Evolutionary conservation across 2,329 filamentous ascomycete genomes (phyloP), one percentile per base, ranked within the genome.

Genomic region (Calonectria pseudoreteaudii): DNA sequence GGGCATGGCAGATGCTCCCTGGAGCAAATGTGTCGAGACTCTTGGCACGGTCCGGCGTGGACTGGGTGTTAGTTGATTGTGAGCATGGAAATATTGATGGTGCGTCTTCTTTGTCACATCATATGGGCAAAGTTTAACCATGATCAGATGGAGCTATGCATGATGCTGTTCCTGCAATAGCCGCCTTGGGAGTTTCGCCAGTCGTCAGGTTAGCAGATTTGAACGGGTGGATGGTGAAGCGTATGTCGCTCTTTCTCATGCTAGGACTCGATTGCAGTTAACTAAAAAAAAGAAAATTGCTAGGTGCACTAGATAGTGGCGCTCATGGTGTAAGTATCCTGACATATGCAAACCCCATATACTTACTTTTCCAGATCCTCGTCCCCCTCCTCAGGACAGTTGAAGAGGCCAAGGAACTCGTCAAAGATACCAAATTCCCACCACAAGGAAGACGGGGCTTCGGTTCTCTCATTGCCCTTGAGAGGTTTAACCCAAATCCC

Each of bases 41-140:
- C 5, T 28, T 62, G 31, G 56, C 56, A 16, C 34, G 36, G 2
- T 38, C 56, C 6, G 56, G 56, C 6, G 36, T 62, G 11, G 56
- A 62, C 23, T 62, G 56, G 56, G 56, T 62, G 4, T 23, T 62
- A 8, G 56, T 62, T 16, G 56, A 62, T 41, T 62, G 56, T 11
- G 56, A 62, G 56, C 56, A 62, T 62, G 56, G 56, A 26, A 62
- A 62, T 11, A 62, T 62, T 18, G 56, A 62, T 41, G 56, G 56
- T 62, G 14, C n/a, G 34, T 41, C 56, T 28, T 10, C 30, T 13
- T 1, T n/a, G 18, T 18, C 7, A 30, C 26, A 23, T 1, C 3
- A 6, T 3, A 13, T 28, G 88, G 6, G 87, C 88, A 69, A 36
- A 23, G 10, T 85, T 90, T 77, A 91, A 91, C 3, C 0, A 18